Evolutionary conservation across 345 rosid species (phyloP).

Genomic region (Eucalyptus coolabah): DNA sequence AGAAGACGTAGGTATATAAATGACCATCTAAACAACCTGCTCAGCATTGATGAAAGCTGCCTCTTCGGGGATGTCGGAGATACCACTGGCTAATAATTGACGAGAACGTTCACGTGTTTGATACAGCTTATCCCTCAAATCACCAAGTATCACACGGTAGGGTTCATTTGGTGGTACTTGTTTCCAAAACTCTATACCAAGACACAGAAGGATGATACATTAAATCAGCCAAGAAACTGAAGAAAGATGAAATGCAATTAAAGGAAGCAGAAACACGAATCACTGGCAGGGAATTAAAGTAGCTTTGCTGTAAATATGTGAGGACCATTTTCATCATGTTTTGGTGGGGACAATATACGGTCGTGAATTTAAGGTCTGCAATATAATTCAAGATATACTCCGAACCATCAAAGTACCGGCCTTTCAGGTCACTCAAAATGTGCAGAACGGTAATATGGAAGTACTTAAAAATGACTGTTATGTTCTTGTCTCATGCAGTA

Average conservation of each 20-base stretch:
- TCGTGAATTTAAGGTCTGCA: neutral
- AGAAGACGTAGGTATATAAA: neutral
- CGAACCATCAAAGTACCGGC: neutral
- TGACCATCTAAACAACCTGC: slow-evolving; percentile 16
- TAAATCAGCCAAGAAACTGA: neutral
- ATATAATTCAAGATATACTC: neutral
- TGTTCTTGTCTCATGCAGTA: neutral
- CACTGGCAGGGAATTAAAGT: neutral
- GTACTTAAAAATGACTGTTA: neutral
- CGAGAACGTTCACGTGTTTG: slow-evolving; percentile 58
- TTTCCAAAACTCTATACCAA: slow-evolving; percentile 72
- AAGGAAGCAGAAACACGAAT: neutral
- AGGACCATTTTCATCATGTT: neutral
- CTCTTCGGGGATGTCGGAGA: slow-evolving; percentile 57
- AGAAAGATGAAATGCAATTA: neutral
- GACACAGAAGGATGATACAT: neutral
- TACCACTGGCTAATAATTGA: slow-evolving; percentile 29
- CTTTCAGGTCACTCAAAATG: neutral
- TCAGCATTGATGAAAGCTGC: slow-evolving; percentile 35
- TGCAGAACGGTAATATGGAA: neutral
- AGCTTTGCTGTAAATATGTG: neutral
- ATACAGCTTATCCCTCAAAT: slow-evolving; percentile 54
- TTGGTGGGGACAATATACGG: neutral
- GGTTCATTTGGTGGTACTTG: slow-evolving; percentile 49
- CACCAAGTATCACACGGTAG: slow-evolving; percentile 61